Percentiles rank a stretch among this genome's conserved stretches.
These are phyloP conservation scores for Rubia tinctorum DNA, from an alignment of 305 asterid species.

Conservation along the genomic window DNA sequence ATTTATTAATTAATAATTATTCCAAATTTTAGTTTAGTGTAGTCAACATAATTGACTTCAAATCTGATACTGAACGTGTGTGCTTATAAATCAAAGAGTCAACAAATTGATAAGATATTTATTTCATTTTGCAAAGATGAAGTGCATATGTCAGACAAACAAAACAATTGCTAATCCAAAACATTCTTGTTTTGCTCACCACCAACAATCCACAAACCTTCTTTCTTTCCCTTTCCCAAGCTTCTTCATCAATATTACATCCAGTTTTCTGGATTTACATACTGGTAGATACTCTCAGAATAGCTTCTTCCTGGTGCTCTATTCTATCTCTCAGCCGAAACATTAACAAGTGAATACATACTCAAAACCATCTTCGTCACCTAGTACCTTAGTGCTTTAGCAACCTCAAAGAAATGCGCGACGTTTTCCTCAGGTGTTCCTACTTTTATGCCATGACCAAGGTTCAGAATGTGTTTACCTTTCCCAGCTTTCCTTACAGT, in stretches of 20 bases:
- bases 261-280: background rate
- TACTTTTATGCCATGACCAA: slow-evolving; percentile 93
- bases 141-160: background rate
- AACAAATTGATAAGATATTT: background rate
- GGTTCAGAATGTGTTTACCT: slow-evolving; percentile 90
- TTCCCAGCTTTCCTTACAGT: slow-evolving; percentile 88
- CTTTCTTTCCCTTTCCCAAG: background rate
- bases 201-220: background rate
- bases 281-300: background rate
- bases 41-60: background rate
- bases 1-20: background rate
- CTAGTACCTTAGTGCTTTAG: slow-evolving; percentile 77
- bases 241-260: background rate
- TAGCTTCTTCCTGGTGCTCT: slow-evolving; percentile 10
- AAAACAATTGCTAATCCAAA: too few species aligned
- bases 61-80: background rate
- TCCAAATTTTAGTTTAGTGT: background rate
- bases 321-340: slow-evolving; percentile 12
- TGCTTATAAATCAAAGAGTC: background rate
- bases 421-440: slow-evolving; percentile 99
- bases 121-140: too few species aligned
- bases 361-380: slow-evolving; percentile 10
- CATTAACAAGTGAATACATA: slow-evolving; percentile 11
- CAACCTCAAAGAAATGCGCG: slow-evolving; percentile 96
- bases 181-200: background rate